Evolutionary conservation across 495 filamentous ascomycete species (phyloP).

Genomic region (Aspergillus incahuasiensis): DNA sequence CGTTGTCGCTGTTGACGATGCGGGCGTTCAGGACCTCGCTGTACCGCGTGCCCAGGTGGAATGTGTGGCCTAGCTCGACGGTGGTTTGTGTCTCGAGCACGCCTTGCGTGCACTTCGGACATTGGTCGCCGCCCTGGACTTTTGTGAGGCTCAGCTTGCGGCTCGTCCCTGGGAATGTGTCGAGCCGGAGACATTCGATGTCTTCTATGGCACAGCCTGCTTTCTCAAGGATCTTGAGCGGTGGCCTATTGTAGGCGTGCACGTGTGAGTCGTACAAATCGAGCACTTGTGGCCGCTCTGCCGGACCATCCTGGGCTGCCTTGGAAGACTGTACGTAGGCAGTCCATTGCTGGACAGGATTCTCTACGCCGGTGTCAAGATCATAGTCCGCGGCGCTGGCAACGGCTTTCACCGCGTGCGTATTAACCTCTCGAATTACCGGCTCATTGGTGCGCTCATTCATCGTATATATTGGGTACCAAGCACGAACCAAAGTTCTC

Average conservation of each 20-base stretch:
- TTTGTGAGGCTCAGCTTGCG: conserved; percentile 54
- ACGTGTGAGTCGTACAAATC: conserved; percentile 46
- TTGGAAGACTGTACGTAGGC: conserved; percentile 34
- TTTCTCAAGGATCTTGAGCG: conserved; percentile 35
- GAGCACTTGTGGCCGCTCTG: conserved; percentile 28
- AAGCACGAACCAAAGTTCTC: conserved; percentile 59
- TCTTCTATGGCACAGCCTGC: conserved; percentile 26
- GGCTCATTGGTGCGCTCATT: conserved; percentile 30
- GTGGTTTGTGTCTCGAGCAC: conserved; percentile 62
- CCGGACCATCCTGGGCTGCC: neutral
- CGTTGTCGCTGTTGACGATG: conserved; percentile 38
- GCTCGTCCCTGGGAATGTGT: conserved; percentile 36
- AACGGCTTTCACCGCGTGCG: conserved; percentile 64
- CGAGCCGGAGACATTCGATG: conserved; percentile 37
- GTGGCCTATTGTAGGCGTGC: conserved; percentile 40
- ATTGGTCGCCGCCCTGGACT: conserved; percentile 63
- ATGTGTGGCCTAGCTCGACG: conserved; percentile 91
- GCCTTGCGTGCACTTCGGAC: conserved; percentile 63
- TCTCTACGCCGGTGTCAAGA: conserved; percentile 65
- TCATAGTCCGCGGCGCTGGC: conserved; percentile 53
- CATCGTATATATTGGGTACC: conserved; percentile 51
- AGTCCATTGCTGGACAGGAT: conserved; percentile 55
- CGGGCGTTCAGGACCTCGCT: conserved; percentile 64
- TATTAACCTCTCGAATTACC: conserved; percentile 56
- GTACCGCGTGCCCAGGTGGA: conserved; percentile 88